Conservation (phyloP, 495 filamentous ascomycete species). For the Hypoxylon fragiforme region DNA sequence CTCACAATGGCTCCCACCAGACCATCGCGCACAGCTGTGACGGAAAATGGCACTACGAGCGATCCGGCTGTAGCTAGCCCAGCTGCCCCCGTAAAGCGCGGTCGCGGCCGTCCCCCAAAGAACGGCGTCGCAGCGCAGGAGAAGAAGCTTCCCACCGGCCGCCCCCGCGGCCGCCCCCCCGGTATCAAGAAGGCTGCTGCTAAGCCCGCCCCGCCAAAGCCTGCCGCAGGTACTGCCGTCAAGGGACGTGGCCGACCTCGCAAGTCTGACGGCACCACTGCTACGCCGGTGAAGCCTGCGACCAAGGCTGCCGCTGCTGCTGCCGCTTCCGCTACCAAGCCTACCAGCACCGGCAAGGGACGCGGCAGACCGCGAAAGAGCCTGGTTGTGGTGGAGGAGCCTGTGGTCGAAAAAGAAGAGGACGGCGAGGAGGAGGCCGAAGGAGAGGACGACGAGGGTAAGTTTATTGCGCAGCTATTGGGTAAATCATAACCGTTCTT, state of each 20-base stretch:
- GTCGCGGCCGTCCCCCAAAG: conserved; percentile 49
- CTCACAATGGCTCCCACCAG: conserved; percentile 33
- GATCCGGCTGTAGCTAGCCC: conserved; percentile 8
- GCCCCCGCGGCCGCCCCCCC: conserved; percentile 50
- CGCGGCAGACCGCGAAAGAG: conserved; percentile 29
- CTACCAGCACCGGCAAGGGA: conserved; percentile 25
- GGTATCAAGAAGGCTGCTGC: conserved; percentile 43
- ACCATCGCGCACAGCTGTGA: conserved; percentile 27
- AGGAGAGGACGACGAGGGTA: conserved; percentile 25
- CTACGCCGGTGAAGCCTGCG: conserved; percentile 36
- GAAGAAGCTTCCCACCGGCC: conserved; percentile 44
- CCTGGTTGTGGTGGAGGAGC: conserved; percentile 7
- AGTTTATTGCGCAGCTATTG: neutral
- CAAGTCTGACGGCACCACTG: conserved; percentile 26
- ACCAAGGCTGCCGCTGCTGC: too few species aligned
- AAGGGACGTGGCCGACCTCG: conserved; percentile 42
- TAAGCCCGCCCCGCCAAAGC: conserved; percentile 32
- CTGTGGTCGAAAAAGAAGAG: conserved; percentile 29
- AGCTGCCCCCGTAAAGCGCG: conserved; percentile 43
- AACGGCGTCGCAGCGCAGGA: conserved; percentile 41
- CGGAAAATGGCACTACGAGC: conserved; percentile 32
- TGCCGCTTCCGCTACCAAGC: conserved; percentile 14
- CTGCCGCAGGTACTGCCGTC: conserved; percentile 18
- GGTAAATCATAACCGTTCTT: neutral
- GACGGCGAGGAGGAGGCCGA: conserved; percentile 18